Evolutionary conservation across 2,329 filamentous ascomycete species (phyloP).

Genomic region (Teratosphaeria gauchensis): DNA sequence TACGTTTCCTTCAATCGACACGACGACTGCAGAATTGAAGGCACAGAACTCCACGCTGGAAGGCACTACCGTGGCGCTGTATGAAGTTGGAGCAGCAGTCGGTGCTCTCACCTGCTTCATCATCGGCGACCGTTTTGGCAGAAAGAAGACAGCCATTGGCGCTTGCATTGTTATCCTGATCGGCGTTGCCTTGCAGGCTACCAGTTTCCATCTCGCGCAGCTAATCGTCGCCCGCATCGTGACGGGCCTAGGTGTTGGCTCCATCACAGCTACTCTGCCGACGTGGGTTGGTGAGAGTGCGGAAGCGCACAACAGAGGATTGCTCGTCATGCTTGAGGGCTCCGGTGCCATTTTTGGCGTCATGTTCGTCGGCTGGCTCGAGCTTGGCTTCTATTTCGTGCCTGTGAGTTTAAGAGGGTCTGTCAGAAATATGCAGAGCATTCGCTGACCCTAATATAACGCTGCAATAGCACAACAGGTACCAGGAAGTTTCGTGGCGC

Average conservation of each 20-base stretch:
- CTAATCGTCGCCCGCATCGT: conserved; percentile 42
- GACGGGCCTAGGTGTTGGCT: conserved; percentile 39
- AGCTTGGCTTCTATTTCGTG: conserved; percentile 10
- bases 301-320: conserved; percentile 23
- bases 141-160: conserved; percentile 39
- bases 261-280: conserved; percentile 25
- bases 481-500: conserved; percentile 18
- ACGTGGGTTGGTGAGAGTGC: conserved; percentile 36
- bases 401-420: conserved; percentile 8
- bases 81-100: conserved; percentile 26
- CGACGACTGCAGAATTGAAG: conserved; percentile 7
- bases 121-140: conserved; percentile 39
- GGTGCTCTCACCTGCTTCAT: conserved; percentile 44
- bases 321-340: conserved; percentile 9
- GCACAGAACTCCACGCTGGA: conserved; percentile 14
- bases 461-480: background rate
- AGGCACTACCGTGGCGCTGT: conserved; percentile 28
- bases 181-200: conserved; percentile 31
- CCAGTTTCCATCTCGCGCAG: conserved; percentile 26
- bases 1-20: conserved; percentile 32
- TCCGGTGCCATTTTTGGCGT: conserved; percentile 2
- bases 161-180: conserved; percentile 41
- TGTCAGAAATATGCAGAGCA: background rate
- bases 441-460: background rate
- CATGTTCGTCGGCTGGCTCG: conserved; percentile 40